Evolutionary conservation across 1,139 yeast species (phyloP), one percentile per base, ranked within the genome.

Genomic region (Blastobotrys persicus): DNA sequence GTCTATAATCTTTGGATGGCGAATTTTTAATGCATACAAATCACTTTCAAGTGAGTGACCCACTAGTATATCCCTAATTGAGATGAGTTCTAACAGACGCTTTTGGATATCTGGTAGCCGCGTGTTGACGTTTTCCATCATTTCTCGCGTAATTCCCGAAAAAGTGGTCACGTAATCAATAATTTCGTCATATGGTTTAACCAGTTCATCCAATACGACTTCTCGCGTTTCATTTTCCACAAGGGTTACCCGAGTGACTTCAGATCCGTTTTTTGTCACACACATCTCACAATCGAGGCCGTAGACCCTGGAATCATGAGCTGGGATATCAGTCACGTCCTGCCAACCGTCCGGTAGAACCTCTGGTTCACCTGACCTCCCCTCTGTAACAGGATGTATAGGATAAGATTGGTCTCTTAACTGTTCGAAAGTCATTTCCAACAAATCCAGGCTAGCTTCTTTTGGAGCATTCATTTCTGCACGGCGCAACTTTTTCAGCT

Each of bases 261-360:
- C 96, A 43, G 77, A 74, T 0, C 88, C 88, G 1, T 62, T 56
- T 0, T 70, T 78, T 0, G 92, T 70, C 50, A 75, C 70, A 64
- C 96, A 88, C 87, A 92, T 92, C 67, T 92, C 98, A 70, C 98
- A 92, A 68, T 92, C 98, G 18, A 92, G 61, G 0, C 95, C 94
- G 69, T 79, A 88, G 0, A 85, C 80, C 48, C 74, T 81, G 2
- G 84, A 77, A 2, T 58, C 58, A 14, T 44, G 35, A 11, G 38
- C 50, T 3, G 33, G 32, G 9, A 50, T 48, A 16, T 44, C 49
- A 19, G 13, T 18, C 14, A 42, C 37, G 20, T 44, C 47, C 14
- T 18, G 12, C 47, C 47, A 44, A 9, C 53, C 42, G 42, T 57
- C 42, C 33, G 52, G 3, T 7, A 32, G 45, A 3, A 6, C 61